Evolutionary conservation across 257 asterid species (phyloP), one percentile per base, ranked within the genome.

Genomic region (Solanum piurae): DNA sequence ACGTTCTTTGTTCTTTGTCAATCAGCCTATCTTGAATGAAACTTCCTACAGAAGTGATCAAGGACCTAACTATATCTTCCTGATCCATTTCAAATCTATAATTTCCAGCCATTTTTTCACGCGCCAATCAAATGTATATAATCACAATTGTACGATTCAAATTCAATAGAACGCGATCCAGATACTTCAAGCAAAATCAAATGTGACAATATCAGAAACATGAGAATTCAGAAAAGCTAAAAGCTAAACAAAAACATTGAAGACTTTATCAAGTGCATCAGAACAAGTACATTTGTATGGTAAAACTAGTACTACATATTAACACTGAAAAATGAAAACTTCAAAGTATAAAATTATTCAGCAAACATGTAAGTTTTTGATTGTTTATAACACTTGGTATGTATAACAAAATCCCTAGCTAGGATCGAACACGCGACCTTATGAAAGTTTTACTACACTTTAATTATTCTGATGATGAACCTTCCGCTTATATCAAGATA

Each of bases 61-160:
- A 91, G 69, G 94, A 92, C 86, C 91, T 89, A 68, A 90, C 94
- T 88, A 92, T 88, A 27, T 93, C 96, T 20, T 90, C 88, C n/a
- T 93, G 94, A 71, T 95, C 98, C 96, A 93, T 91, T 88, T 91
- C 93, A 40, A 90, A 91, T 88, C 94, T 88, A 46, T 91, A 91
- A 80, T 91, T 89, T 75, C 95, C 93, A 75, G 87, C 88, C 94
- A 94, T 91, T 52, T 73, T 85, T 86, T 18, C 36, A 25, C 4
- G 37, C 85, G 36, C 27, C 20, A 49, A 82, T 29, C 69, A 49
- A 80, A 82, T 9, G 29, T 82, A 0, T 79, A 42, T 29, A 29
- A n/a, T 44, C 85, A 79, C 64, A 44, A 23, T 44, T 49, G 11
- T 29, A 80, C 0, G 66, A 5, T 80, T 46, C 27, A 27, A 27